phyloP scores from a whole-genome alignment of 2,329 filamentous ascomycete genomes.

The Exophiala calicioides region DNA sequence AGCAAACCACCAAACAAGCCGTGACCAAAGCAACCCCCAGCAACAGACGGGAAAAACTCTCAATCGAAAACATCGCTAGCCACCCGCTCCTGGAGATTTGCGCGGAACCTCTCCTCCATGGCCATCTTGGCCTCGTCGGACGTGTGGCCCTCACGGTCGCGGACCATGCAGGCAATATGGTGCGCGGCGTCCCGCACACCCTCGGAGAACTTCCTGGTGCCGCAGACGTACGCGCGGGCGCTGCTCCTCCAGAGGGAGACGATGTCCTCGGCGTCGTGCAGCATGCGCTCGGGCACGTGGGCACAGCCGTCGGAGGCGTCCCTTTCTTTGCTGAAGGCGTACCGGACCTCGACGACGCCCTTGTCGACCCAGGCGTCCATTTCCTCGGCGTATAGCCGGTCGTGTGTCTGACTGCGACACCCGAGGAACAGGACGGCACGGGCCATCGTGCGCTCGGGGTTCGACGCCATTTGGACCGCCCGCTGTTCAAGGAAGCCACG shows the following conservation, averaged over 20 bases:
- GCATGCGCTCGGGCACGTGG: constrained; percentile 56
- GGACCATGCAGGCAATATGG: constrained; percentile 36
- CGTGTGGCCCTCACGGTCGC: constrained; percentile 35
- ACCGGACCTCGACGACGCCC: constrained; percentile 62
- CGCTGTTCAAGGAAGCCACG: constrained; percentile 46
- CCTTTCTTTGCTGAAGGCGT: constrained; percentile 58
- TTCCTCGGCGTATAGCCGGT: constrained; percentile 61
- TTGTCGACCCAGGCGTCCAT: constrained; percentile 55
- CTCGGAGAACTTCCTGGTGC: constrained; percentile 56
- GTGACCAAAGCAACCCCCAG: too few relatives aligned
- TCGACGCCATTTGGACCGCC: constrained; percentile 40
- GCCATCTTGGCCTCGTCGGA: constrained; percentile 33
- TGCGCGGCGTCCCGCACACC: constrained; percentile 47
- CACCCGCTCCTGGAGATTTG: constrained; percentile 8
- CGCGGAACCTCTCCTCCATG: constrained; percentile 31
- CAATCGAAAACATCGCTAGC: constrained; percentile 22
- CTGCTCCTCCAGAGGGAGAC: constrained; percentile 48
- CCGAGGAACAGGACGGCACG: constrained; percentile 67
- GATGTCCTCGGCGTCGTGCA: constrained; percentile 49
- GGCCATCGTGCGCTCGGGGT: constrained; percentile 48
- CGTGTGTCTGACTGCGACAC: constrained; percentile 56
- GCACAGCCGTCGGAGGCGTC: constrained; percentile 52
- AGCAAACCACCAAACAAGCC: too few relatives aligned
- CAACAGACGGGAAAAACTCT: too few relatives aligned
- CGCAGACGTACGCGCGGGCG: constrained; percentile 65